Evolutionary conservation across 192 early-diverging fungal genomes (phyloP).

Genomic region (Coemansia guatemalensis): DNA sequence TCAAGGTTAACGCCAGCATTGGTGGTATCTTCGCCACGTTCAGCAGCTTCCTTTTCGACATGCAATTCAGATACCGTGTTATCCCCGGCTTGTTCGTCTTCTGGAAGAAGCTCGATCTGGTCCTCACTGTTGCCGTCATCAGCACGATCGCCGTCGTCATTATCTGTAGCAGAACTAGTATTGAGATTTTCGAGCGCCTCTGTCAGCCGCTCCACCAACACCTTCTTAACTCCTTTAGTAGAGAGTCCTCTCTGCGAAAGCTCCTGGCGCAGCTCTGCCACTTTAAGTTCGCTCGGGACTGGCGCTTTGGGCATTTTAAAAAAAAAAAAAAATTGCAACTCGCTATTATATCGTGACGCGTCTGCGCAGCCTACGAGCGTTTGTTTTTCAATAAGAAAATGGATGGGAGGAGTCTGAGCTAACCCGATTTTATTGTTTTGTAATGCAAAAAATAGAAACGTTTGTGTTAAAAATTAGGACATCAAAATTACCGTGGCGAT

Average conservation of each 20-base stretch:
- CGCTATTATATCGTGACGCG: neutral
- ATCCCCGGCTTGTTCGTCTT: constrained; percentile 12
- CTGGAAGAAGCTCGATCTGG: constrained; percentile 29
- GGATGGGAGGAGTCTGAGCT: neutral
- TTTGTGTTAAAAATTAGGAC: too few relatives aligned
- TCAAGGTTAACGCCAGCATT: neutral
- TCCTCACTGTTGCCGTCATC: constrained; percentile 14
- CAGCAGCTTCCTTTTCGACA: neutral
- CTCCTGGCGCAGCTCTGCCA: constrained; percentile 61
- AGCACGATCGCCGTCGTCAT: neutral
- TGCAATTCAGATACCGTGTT: neutral
- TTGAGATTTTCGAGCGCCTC: constrained; percentile 41
- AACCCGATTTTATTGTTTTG: neutral
- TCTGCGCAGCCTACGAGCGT: neutral
- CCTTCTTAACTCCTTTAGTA: constrained; percentile 66
- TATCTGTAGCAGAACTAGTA: neutral
- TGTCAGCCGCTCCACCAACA: constrained; percentile 60
- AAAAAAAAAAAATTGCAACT: neutral
- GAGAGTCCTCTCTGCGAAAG: constrained; percentile 56
- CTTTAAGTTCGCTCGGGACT: constrained; percentile 58
- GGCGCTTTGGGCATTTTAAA: constrained; percentile 19
- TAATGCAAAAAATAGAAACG: too few relatives aligned
- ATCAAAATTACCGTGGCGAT: too few relatives aligned
- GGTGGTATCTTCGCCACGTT: neutral
- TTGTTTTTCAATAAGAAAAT: neutral